These are phyloP conservation scores for Melastoma malabathricum DNA, from an alignment of 345 rosid species.

Conservation along the genomic window DNA sequence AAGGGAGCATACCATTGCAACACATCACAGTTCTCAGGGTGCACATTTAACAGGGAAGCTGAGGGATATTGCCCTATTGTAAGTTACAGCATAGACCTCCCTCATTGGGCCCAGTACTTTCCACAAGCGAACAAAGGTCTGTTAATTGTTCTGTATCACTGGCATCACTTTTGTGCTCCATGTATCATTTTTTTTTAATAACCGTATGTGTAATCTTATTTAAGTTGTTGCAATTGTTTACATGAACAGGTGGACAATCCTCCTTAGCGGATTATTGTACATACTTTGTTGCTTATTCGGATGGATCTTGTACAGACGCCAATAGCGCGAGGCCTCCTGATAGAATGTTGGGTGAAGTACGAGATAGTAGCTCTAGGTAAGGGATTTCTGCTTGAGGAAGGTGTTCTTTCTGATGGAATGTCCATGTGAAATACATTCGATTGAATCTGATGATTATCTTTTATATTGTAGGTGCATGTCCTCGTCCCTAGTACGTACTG, in stretches of 20 bases:
- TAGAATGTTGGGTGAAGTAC: slow-evolving; percentile 96
- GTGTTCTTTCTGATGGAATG: not conserved
- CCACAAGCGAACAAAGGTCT: slow-evolving; percentile 91
- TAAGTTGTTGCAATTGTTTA: slow-evolving; percentile 7
- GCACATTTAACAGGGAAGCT: slow-evolving; percentile 98
- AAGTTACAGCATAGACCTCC: slow-evolving; percentile 84
- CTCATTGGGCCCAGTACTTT: slow-evolving; percentile 96
- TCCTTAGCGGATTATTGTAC: slow-evolving; percentile 96
- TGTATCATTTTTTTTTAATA: not conserved
- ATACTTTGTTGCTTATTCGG: slow-evolving; percentile 96
- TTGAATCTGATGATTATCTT: slow-evolving; percentile 4
- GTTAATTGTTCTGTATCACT: slow-evolving; percentile 1
- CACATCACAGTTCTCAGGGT: slow-evolving; percentile 82
- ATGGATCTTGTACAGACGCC: slow-evolving; percentile 96
- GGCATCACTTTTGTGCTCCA: not conserved
- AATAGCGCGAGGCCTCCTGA: slow-evolving; percentile 95
- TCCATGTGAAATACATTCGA: not conserved
- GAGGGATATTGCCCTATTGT: slow-evolving; percentile 98
- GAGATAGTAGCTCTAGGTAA: slow-evolving; percentile 90
- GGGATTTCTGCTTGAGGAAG: slow-evolving; percentile 3
- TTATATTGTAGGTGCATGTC: slow-evolving; percentile 71
- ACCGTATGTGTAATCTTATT: not conserved
- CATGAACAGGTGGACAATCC: slow-evolving; percentile 88
- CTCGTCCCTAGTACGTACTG: slow-evolving; percentile 92
- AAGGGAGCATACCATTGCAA: slow-evolving; percentile 95